Base-by-base conservation (phyloP, 148 eudicot genomes). In the Rhododendron williamsianum region DNA sequence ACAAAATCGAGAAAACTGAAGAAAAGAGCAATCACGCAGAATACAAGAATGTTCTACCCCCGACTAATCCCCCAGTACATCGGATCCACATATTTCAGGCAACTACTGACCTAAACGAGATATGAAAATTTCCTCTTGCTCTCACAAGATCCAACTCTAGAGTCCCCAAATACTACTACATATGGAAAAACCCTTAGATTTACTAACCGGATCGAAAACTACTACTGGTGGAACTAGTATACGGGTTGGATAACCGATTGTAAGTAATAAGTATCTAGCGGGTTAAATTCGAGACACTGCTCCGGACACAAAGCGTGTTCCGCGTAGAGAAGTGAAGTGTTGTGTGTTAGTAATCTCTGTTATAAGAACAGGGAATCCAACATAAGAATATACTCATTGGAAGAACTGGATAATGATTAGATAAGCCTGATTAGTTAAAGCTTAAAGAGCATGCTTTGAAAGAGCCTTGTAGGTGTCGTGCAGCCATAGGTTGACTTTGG, bases 371-470 rank as follows among this genome's bases (percentile, higher is more conserved):
- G 19, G 46, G 45, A 74, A 36, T 16, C n/a, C 78, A 74, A 15
- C 9, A 65, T n/a, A 35, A 15, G 45, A 6, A 36, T 3, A 72
- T 0, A 74, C 43, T 33, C 46, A 74, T 35, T 35, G 23, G 41
- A 74, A 36, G 78, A 16, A 74, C 41, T 74, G 41, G 5, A 36
- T 38, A 4, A 13, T 74, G 25, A 74, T 74, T 74, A 74, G 46
- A 30, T 71, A 33, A 41, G 19, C 76, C 38, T 27, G 11, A 71
- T 71, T 71, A 30, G 36, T 71, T 27, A 12, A 9, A 69, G 71
- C 65, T 56, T 81, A 21, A 54, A 79, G 35, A 49, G 80, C 80
- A 77, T 77, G 80, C 80, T 77, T 38, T 63, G 19, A 19, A 51
- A 46, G 25, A 82, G 67, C 19, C 76, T 15, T 45, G n/a, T 67